phyloP scores from a whole-genome alignment of 371 early-diverging fungal species.

The Mucor lusitanicus region DNA sequence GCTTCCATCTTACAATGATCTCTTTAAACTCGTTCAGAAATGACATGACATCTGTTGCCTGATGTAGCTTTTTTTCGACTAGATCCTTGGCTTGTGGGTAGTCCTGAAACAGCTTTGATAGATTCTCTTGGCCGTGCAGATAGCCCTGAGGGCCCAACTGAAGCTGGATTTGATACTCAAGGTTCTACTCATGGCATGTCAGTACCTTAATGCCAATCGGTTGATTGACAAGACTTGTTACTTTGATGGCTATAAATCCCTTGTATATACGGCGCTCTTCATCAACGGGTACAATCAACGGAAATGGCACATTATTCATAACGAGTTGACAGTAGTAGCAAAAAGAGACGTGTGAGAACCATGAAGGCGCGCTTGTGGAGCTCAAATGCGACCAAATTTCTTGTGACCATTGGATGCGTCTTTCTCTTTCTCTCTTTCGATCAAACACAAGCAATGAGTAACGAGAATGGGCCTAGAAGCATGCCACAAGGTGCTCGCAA shows the following conservation, averaged over 20 bases:
- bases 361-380: background rate
- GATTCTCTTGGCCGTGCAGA: conserved; percentile 2
- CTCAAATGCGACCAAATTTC: background rate
- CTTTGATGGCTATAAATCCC: conserved; percentile 43
- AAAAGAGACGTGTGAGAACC: background rate
- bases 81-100: background rate
- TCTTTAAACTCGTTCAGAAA: conserved; percentile 44
- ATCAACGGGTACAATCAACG: conserved; percentile 39
- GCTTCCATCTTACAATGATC: conserved; percentile 22
- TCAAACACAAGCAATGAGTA: background rate
- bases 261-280: conserved; percentile 29
- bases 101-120: background rate
- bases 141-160: conserved; percentile 6
- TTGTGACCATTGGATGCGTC: background rate
- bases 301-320: conserved; percentile 29
- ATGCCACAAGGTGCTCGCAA: conserved; percentile 90
- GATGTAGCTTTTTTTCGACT: conserved; percentile 8
- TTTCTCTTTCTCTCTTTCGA: background rate
- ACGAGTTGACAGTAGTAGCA: background rate
- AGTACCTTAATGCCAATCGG: too few relatives aligned
- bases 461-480: conserved; percentile 42
- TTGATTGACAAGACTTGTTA: conserved; percentile 18
- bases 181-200: background rate
- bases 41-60: conserved; percentile 23
- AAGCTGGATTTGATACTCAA: conserved; percentile 7